These are phyloP conservation scores for Wickerhamiella domercqiae DNA, from an alignment of 805 yeast species.

Conservation along the genomic window DNA sequence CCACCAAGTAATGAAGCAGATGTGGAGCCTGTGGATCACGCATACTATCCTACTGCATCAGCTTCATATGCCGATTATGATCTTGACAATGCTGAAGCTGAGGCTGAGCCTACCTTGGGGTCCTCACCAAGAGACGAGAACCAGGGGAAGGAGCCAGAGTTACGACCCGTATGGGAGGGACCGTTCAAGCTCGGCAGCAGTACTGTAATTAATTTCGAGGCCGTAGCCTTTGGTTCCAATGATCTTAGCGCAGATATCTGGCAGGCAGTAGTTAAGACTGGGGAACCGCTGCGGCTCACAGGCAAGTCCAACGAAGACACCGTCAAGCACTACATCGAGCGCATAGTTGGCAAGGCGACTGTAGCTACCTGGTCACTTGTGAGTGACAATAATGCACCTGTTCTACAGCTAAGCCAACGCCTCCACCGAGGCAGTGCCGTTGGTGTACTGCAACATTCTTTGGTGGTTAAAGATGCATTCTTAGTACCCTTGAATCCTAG, in stretches of 20 bases:
- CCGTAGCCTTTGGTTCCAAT: constrained; percentile 10
- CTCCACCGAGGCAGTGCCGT: constrained; percentile 33
- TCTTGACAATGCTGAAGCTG: too few relatives aligned
- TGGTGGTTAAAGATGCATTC: constrained; percentile 49
- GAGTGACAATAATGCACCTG: constrained; percentile 17
- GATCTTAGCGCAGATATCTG: constrained; percentile 14
- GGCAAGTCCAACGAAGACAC: constrained; percentile 43
- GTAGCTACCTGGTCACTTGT: constrained; percentile 35
- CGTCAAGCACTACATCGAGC: constrained; percentile 43
- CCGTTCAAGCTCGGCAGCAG: constrained; percentile 15
- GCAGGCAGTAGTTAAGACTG: constrained; percentile 15
- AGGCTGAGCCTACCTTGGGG: too few relatives aligned
- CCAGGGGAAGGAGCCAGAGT: not conserved
- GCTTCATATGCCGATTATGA: too few relatives aligned
- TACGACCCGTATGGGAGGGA: constrained; percentile 8
- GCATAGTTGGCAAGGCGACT: constrained; percentile 32
- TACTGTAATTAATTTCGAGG: constrained; percentile 1
- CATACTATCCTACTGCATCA: too few relatives aligned
- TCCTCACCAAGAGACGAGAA: too few relatives aligned
- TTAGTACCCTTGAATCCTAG: constrained; percentile 31
- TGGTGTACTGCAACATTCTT: constrained; percentile 43
- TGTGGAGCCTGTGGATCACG: too few relatives aligned
- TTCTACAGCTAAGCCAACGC: constrained; percentile 29
- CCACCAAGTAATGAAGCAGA: constrained; percentile 3
- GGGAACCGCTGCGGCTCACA: constrained; percentile 31